Conservation (phyloP, 1,139 yeast species). For the Keqinozyma sinolaborantium region DNA sequence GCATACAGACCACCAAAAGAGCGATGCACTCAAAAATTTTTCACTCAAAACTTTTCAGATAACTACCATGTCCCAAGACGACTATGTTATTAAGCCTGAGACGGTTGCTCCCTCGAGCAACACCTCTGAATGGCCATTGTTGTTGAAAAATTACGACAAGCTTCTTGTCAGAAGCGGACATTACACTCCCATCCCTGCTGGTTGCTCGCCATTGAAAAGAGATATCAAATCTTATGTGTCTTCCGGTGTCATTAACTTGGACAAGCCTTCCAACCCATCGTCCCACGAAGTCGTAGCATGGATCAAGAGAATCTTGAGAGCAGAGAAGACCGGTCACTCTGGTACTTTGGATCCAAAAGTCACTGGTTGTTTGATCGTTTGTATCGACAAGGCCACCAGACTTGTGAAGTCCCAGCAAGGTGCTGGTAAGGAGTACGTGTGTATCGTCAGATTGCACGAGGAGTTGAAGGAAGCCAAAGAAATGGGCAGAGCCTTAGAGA, state of each 20-base stretch:
- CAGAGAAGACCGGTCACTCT: conserved; percentile 97
- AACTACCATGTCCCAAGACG: conserved; percentile 53
- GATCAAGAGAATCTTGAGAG: conserved; percentile 93
- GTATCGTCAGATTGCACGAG: conserved; percentile 94
- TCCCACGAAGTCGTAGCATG: conserved; percentile 99
- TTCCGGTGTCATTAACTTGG: conserved; percentile 94
- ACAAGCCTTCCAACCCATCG: conserved; percentile 96
- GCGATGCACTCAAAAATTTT: conserved; percentile 2
- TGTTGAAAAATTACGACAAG: conserved; percentile 91
- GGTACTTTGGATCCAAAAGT: conserved; percentile 99
- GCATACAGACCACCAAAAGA: conserved; percentile 1
- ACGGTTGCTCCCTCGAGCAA: conserved; percentile 73
- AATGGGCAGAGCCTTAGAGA: conserved; percentile 83
- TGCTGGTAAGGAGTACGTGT: conserved; percentile 99
- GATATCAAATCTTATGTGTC: conserved; percentile 86
- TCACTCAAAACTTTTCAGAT: conserved; percentile 11
- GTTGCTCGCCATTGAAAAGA: conserved; percentile 92
- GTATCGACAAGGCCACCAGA: conserved; percentile 97
- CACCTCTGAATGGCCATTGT: conserved; percentile 93
- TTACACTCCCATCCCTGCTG: conserved; percentile 95
- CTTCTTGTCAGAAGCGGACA: conserved; percentile 92
- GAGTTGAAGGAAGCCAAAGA: conserved; percentile 89
- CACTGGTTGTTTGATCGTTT: conserved; percentile 95
- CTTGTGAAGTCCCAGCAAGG: conserved; percentile 98
- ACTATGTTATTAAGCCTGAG: conserved; percentile 87